Conservation (phyloP, 345 rosid species). For the Populus deltoides region DNA sequence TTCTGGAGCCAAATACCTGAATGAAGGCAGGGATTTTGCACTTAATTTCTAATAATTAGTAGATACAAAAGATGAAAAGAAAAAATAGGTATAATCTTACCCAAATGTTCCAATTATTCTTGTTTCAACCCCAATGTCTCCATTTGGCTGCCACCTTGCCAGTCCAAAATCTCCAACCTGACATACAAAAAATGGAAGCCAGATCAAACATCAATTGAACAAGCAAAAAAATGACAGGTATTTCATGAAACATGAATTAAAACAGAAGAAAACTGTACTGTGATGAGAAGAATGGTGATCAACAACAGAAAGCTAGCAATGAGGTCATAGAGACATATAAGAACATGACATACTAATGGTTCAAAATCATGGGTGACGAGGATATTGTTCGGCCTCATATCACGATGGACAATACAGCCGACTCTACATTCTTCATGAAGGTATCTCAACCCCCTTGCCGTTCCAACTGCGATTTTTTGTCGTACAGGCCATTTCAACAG, state of each 20-base stretch:
- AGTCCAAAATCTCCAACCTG: constrained; percentile 99
- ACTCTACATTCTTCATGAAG: constrained; percentile 99
- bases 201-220: neutral
- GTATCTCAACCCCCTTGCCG: constrained; percentile 95
- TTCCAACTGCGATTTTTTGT: constrained; percentile 93
- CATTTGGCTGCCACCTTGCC: constrained; percentile 99
- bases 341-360: constrained; percentile 62
- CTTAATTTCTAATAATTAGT: constrained; percentile 1
- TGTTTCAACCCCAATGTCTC: constrained; percentile 84
- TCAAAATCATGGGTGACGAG: constrained; percentile 98
- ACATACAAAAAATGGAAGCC: constrained; percentile 11
- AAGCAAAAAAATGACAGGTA: neutral
- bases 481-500: constrained; percentile 81
- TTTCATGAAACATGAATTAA: neutral
- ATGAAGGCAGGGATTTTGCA: neutral
- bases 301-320: neutral
- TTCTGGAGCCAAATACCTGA: constrained; percentile 95
- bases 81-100: constrained; percentile 38
- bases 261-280: neutral
- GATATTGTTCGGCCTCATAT: constrained; percentile 98
- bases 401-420: constrained; percentile 98
- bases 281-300: neutral
- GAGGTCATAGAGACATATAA: constrained; percentile 6
- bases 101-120: constrained; percentile 98
- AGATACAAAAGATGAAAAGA: neutral